Evolutionary conservation across 257 asterid genomes (phyloP).

Genomic region (Haberlea rhodopensis): DNA sequence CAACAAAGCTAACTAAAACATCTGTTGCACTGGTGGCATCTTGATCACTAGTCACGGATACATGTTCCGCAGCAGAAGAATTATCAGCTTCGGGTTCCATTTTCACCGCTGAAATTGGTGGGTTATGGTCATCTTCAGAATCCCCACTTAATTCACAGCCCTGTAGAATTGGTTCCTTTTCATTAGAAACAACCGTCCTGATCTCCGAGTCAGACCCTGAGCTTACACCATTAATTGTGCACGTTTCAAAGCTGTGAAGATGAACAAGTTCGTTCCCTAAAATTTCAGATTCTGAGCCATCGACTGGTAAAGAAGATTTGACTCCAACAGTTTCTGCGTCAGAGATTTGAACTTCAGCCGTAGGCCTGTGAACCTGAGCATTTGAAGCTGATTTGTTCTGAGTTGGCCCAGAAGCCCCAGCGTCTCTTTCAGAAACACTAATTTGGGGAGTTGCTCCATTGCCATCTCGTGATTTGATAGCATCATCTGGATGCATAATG

Average conservation of each 20-base stretch:
- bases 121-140: slow-evolving; percentile 24
- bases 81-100: slow-evolving; percentile 33
- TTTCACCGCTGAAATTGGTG: slow-evolving; percentile 36
- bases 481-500: slow-evolving; percentile 28
- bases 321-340: slow-evolving; percentile 26
- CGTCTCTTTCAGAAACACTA: slow-evolving; percentile 22
- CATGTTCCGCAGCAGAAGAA: slow-evolving; percentile 28
- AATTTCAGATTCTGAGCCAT: slow-evolving; percentile 25
- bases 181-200: slow-evolving; percentile 19
- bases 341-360: slow-evolving; percentile 25
- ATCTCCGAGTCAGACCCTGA: slow-evolving; percentile 22
- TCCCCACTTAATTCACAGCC: slow-evolving; percentile 26
- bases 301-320: slow-evolving; percentile 25
- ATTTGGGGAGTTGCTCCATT: slow-evolving; percentile 25
- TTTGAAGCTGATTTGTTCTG: slow-evolving; percentile 27
- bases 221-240: slow-evolving; percentile 21
- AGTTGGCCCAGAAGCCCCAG: slow-evolving; percentile 27
- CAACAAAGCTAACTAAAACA: slow-evolving; percentile 30
- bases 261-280: slow-evolving; percentile 19
- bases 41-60: slow-evolving; percentile 28
- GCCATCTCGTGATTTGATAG: slow-evolving; percentile 17
- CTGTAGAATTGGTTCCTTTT: slow-evolving; percentile 23
- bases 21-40: slow-evolving; percentile 34
- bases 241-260: slow-evolving; percentile 9
- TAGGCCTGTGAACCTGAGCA: slow-evolving; percentile 15